A percentile compares a stretch with the other conserved stretches of the same genome.
Evolutionary conservation across 768 basidiomycete species (phyloP).

Genomic region (Rhodotorula taiwanensis): DNA sequence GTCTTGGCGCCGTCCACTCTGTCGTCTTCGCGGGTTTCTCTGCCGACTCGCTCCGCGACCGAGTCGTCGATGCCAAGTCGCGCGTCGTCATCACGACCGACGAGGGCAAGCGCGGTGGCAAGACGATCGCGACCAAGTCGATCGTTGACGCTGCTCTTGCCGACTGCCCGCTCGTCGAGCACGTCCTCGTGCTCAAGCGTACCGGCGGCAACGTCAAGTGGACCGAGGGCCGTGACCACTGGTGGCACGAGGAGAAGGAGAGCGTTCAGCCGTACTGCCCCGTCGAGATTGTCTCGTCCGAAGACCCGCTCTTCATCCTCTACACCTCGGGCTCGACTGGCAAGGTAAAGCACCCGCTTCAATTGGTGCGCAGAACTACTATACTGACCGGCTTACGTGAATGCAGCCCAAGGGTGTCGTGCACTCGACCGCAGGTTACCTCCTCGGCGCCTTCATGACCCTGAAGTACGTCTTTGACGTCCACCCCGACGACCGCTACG

Average conservation of each 20-base stretch:
- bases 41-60: constrained; percentile 86
- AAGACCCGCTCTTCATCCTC: constrained; percentile 97
- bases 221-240: constrained; percentile 76
- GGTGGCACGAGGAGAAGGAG: constrained; percentile 91
- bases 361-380: too few species aligned
- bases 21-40: constrained; percentile 98
- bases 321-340: constrained; percentile 53
- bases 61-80: constrained; percentile 78
- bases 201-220: constrained; percentile 77
- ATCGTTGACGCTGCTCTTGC: constrained; percentile 89
- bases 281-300: constrained; percentile 76
- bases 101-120: constrained; percentile 88
- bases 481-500: constrained; percentile 91
- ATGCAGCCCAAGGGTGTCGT: constrained; percentile 82
- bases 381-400: constrained; percentile 46
- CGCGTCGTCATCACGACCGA: constrained; percentile 92
- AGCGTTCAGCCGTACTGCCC: constrained; percentile 84
- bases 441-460: constrained; percentile 82
- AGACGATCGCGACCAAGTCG: constrained; percentile 84
- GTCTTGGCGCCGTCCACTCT: constrained; percentile 92
- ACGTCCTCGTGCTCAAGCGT: constrained; percentile 79
- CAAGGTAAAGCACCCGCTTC: constrained; percentile 16
- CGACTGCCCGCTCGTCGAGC: constrained; percentile 74
- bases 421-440: constrained; percentile 57
- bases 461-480: constrained; percentile 98